Evolutionary conservation across 2,329 filamentous ascomycete species (phyloP).

Genomic region (Talaromyces amestolkiae): DNA sequence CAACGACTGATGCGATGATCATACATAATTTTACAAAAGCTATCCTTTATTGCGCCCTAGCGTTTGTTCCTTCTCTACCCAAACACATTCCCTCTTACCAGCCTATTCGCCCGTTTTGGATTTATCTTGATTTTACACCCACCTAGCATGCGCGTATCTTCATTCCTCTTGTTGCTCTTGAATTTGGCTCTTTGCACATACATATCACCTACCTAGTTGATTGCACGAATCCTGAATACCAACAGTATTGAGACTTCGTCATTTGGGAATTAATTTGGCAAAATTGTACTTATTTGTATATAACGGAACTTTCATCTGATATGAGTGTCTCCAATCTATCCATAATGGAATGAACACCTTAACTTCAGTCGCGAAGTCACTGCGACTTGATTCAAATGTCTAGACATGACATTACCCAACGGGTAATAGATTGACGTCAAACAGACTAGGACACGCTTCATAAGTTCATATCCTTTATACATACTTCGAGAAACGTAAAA

Average conservation of each 20-base stretch:
- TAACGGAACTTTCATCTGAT: background rate
- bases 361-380: background rate
- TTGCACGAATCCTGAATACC: background rate
- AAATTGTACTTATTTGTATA: slow-evolving; percentile 4
- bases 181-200: slow-evolving; percentile 6
- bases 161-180: background rate
- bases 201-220: background rate
- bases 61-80: background rate
- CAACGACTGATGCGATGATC: background rate
- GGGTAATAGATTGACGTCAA: background rate
- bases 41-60: background rate
- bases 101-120: background rate
- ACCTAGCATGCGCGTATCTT: slow-evolving; percentile 4
- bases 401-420: background rate
- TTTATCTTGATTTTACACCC: background rate
- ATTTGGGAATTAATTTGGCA: background rate
- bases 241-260: background rate
- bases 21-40: background rate
- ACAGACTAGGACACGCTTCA: background rate
- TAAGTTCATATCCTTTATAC: no score
- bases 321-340: background rate
- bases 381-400: background rate
- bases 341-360: background rate
- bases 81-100: background rate
- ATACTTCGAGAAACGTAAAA: background rate